Base-by-base conservation (phyloP, 2,329 filamentous ascomycete genomes). In the Penicillium sp. region DNA sequence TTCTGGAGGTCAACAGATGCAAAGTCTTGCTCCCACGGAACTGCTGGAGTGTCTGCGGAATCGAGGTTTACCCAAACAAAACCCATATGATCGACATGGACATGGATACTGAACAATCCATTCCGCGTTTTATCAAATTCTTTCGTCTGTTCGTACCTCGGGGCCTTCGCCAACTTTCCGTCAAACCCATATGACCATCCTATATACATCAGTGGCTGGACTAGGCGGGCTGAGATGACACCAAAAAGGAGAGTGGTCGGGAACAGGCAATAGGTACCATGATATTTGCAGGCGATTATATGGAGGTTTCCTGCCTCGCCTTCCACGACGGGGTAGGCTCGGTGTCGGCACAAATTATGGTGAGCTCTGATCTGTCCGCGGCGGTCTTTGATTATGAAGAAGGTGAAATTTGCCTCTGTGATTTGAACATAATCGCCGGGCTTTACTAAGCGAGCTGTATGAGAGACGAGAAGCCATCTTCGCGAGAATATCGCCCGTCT, bases 401-500 rank as follows among this genome's bases (percentile, higher is more conserved):
- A 81, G 18, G 81, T 73, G 66, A 79, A 84, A 10, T 78, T 81
- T 6, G 82, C 81, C 3, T 46, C 42, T 5, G 45, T 23, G 21
- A 50, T 56, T 30, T 48, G 44, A 8, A 60, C 15, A 20, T 48
- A 60, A 36, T 56, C 49, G 2, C 57, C 57, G 3, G 52, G 49
- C 2, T 56, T 56, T 4, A 45, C 20, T 13, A 60, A 39, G 12
- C 57, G 55, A 6, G 49, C 9, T 12, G 77, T 62, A 51, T 75
- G 71, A 9, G 69, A 71, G 6, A 68, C 67, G 18, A 72, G 63
- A 8, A 75, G 63, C 72, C 72, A 75, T 71, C 73, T 84, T 76
- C 46, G 82, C 33, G 81, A 84, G 65, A 84, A 84, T 62, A 84
- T 80, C 34, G 80, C 78, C 13, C 81, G 76, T 20, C 79, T 70